A percentile compares a stretch with the other conserved stretches of the same genome.
phyloP scores from a whole-genome alignment of 176 grass and related monocot genomes.

The Zea luxurians region DNA sequence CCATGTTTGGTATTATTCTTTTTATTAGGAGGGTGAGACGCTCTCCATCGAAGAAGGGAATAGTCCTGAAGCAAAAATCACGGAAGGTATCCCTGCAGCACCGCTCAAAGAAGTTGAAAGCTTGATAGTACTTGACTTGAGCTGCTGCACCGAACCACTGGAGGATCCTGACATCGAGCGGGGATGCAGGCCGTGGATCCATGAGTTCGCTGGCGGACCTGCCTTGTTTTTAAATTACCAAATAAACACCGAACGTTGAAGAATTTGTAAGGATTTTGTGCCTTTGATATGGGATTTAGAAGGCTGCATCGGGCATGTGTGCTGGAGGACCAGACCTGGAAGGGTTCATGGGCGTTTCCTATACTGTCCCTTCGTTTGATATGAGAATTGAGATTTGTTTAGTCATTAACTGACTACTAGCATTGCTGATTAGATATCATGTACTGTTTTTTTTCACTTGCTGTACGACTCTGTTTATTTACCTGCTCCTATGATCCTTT shows the following conservation, averaged over 20 bases:
- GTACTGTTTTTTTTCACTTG: not conserved
- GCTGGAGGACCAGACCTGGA: not conserved
- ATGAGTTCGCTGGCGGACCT: not conserved
- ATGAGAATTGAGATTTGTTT: not conserved
- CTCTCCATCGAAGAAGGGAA: constrained; percentile 39
- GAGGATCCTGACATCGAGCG: not conserved
- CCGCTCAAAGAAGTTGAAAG: constrained; percentile 29
- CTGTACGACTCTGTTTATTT: not conserved
- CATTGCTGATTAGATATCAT: not conserved
- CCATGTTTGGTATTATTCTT: not conserved
- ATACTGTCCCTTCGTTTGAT: not conserved
- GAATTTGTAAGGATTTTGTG: constrained; percentile 12
- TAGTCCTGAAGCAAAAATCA: constrained; percentile 37
- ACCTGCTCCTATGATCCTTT: too few relatives aligned
- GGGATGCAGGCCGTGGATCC: not conserved
- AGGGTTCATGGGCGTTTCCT: not conserved
- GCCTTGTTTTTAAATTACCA: not conserved
- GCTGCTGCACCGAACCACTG: not conserved
- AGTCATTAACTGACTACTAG: not conserved
- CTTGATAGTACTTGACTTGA: constrained; percentile 20
- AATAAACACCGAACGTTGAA: constrained; percentile 38
- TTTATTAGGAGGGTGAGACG: constrained; percentile 34
- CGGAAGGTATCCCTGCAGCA: constrained; percentile 23
- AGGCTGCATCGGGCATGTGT: not conserved
- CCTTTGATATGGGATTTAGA: constrained; percentile 6